Evolutionary conservation across 257 asterid species (phyloP), one percentile per base, ranked within the genome.

Genomic region (Ballota nigra): DNA sequence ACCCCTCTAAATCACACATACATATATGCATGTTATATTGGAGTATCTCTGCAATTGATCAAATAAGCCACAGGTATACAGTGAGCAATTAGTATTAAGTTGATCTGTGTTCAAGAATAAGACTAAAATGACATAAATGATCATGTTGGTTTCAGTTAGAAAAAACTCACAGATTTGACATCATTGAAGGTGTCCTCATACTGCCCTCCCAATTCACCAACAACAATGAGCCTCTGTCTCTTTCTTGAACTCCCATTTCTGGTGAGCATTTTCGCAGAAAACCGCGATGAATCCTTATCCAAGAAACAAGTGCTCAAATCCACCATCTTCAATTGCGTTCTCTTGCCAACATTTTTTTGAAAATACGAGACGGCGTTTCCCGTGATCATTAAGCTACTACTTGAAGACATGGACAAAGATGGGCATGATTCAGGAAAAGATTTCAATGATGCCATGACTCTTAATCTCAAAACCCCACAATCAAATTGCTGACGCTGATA

Each of bases 141-240:
- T 49, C 18, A 13, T 41, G 5, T 41, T 41, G 16, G 16, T 41
- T 49, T 49, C 57, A 49, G 5, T n/a, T 47, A 15, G 19, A 10
- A 1, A 5, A 0, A 18, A 56, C 86, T 83, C 52, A 84, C 96
- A 63, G 31, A 63, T 77, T 86, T 88, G 9, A 88, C 88, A 75
- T 88, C 96, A 58, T 74, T 82, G 72, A 83, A 87, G 70, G 86
- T 79, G 45, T 86, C 96, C 12, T 86, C 92, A 12, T 83, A 85
- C 34, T 88, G 87, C 1, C 88, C 96, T 38, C 86, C 90, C 77
- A 86, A 47, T 26, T 87, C 85, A 82, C 61, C 75, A 55, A 83
- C 90, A 80, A 86, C 69, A 1, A 63, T 59, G 55, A 70, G 13
- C 80, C 78, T 84, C 60, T 78, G 73, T 20, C 71, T 76, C 79